Evolutionary conservation across 108 stramenopile genomes (phyloP), one percentile per base, ranked within the genome.

Genomic region (Fistulifera pelliculosa): DNA sequence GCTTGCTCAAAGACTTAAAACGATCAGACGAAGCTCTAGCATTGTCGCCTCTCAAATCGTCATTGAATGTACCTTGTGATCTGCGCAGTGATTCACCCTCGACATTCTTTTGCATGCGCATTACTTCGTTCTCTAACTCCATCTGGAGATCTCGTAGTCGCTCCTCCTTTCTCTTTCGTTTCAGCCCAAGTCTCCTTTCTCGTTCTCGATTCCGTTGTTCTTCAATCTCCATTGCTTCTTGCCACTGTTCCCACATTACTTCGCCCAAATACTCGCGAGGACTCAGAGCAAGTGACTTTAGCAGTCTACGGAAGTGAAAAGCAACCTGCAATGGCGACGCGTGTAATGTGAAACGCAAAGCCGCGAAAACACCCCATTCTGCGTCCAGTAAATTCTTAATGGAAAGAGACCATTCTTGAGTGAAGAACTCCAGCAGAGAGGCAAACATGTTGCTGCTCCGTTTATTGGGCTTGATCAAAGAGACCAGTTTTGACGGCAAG

Each of bases 331-430:
- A 79, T 27, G 86, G 90, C 18, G 67, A 76, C 19, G 84, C 80
- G 25, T 83, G 84, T 23, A 92, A 69, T 1, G 68, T 73, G 62
- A 92, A 92, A 18, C 79, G 77, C 13, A 92, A 65, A 1, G 86
- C 83, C 3, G 88, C 85, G 60, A 90, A 90, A 8, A 90, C 84
- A 31, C 83, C 85, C 81, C 81, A 90, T 61, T 90, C 88, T 10
- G 84, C 84, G 0, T 80, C 80, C 56, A 81, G 86, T 21, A 90
- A 60, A 31, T 86, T 68, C 54, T 89, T 84, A 47, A 85, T 59
- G 35, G 77, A 75, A 18, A 94, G 61, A 16, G 64, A 60, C 93
- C 93, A 94, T 26, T 90, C 87, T 56, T 84, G 78, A 16, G 88
- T 86, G 56, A 90, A 87, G 52, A 88, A 90, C 22, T 79, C 76